These are phyloP conservation scores for Macaranga tanarius DNA, from an alignment of 441 rosid species.

Conservation along the genomic window DNA sequence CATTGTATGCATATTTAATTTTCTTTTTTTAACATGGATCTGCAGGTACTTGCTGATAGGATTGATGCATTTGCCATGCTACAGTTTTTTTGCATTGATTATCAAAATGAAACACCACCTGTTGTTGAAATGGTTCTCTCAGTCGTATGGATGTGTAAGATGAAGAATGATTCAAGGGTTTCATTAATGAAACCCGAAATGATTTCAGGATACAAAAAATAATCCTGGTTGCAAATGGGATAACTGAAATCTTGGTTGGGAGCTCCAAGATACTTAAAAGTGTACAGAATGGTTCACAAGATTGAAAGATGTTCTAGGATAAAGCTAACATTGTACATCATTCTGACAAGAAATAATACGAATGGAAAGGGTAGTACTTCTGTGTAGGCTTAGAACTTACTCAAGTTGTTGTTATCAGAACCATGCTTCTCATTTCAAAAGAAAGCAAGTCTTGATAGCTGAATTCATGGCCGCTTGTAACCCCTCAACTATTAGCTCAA, in stretches of 20 bases:
- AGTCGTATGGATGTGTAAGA: conserved; percentile 55
- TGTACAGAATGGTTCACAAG: neutral
- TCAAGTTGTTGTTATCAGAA: neutral
- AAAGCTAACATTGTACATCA: neutral
- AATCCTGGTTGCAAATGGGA: neutral
- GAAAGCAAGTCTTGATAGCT: too few species aligned
- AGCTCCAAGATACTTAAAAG: neutral
- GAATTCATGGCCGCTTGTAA: too few species aligned
- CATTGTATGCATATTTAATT: neutral
- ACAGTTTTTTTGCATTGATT: conserved; percentile 47
- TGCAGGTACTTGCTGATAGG: conserved; percentile 76
- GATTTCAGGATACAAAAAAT: neutral
- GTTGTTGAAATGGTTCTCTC: conserved; percentile 68
- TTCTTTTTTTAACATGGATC: conserved; percentile 10
- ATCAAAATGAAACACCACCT: conserved; percentile 61
- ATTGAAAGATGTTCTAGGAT: neutral
- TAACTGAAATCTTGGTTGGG: neutral
- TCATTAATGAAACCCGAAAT: neutral
- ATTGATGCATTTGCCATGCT: conserved; percentile 80
- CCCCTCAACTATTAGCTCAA: too few species aligned
- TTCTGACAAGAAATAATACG: neutral
- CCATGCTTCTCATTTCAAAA: neutral
- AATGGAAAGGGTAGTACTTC: neutral
- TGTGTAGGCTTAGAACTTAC: neutral
- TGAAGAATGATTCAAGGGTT: neutral